Evolutionary conservation across 2,329 filamentous ascomycete species (phyloP), one percentile per base, ranked within the genome.

Genomic region (Dactylellina drechsleri): DNA sequence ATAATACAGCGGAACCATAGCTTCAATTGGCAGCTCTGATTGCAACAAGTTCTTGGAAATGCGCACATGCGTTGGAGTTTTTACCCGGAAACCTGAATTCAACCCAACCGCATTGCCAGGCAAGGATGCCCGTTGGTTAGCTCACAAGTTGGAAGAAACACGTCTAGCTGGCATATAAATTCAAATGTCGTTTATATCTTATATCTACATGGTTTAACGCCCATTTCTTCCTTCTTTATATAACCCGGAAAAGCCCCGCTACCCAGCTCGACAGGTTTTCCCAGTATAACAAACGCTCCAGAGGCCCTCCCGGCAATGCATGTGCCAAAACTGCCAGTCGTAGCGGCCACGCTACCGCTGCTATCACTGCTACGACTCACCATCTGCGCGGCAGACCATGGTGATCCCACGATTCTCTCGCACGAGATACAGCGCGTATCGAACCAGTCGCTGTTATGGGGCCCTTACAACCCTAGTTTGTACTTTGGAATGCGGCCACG

Each of bases 361-460:
- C 36, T 65, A 18, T 41, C 65, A 36, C 56, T 49, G 28, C 16
- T 52, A 7, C 23, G 16, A 23, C 36, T 2, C 13, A 59, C 40
- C 3, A 20, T 61, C 5, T 61, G 66, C 47, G 66, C 66, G 2
- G 58, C 50, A 2, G 50, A 64, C 2, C 13, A 52, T 28, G 70
- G 62, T 6, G 71, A 75, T 16, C 71, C 52, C 23, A 65, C 16
- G 3, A 64, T 75, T 20, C 64, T 75, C 43, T 61, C 71, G 8
- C 59, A 28, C 31, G 71, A 75, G 53, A 75, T 75, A 36, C 71
- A 75, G 28, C 71, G 71, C 36, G 64, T 56, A 2, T 75, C 71
- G 5, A 97, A 98, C 82, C 87, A 96, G 80, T 94, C 91, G 80
- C 85, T 99, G 79, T 86, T 98, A 84, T 99, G 95, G 95, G 95